Evolutionary conservation across 257 asterid species (phyloP), one percentile per base, ranked within the genome.

Genomic region (Coffea eugenioides): DNA sequence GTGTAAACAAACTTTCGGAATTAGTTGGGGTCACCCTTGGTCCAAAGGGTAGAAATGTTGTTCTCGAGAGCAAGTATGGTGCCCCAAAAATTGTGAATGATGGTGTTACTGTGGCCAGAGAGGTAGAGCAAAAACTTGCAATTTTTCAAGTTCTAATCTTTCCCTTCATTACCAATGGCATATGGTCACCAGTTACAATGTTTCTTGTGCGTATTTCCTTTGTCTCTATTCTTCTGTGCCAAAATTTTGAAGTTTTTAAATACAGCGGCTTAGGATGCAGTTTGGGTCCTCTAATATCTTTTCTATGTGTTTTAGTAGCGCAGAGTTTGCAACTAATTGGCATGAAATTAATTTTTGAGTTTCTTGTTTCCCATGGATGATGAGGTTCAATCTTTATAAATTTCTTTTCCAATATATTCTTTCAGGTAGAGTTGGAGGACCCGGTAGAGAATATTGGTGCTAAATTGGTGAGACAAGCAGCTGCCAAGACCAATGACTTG

Each of bases 401-500:
- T 36, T 43, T 41, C 34, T 25, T 71, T 23, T 0, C 49, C 64
- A 61, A 82, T n/a, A 68, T 84, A 36, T 59, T 62, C 31, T 31
- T 59, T 41, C 67, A 96, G 99, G 97, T 96, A 80, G 99, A 96
- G 85, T 83, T 96, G 89, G 99, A 94, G 87, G 99, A 93, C 73
- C 93, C 98, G 8, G 98, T 96, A 31, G 99, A 96, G 88, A 96
- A 96, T 81, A 94, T 96, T 27, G 98, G 99, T 80, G 99, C 98
- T 48, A 96, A 96, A 86, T 83, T 94, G 85, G 99, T 94, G 73
- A 90, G 99, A 79, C 99, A 96, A 85, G 97, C 99, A 27, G 99
- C 98, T 78, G 93, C 99, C 25, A 96, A 94, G 88, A 96, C 99
- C 79, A 96, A 96, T 79, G 99, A 96, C 87, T 84, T 96, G 83